These are phyloP conservation scores for Talaromyces amestolkiae DNA, from an alignment of 2,329 filamentous ascomycete genomes.

Conservation along the genomic window DNA sequence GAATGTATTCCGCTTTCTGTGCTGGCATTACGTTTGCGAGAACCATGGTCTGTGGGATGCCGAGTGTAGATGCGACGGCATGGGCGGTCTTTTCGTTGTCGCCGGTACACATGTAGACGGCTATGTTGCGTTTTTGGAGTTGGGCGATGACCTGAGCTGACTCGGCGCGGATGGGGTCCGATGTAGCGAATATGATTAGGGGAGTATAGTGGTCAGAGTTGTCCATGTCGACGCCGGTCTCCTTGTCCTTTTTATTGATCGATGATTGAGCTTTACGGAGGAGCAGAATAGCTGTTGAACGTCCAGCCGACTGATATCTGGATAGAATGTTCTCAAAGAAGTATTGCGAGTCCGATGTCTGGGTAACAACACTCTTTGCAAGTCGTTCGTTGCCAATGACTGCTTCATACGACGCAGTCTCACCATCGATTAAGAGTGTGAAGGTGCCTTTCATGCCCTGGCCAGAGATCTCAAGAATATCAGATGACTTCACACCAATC, in stretches of 20 bases:
- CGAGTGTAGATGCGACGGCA: constrained; percentile 72
- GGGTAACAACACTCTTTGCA: constrained; percentile 34
- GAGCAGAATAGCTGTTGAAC: constrained; percentile 47
- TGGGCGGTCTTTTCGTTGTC: constrained; percentile 83
- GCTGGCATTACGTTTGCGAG: constrained; percentile 84
- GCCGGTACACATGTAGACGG: constrained; percentile 89
- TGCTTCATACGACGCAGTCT: constrained; percentile 41
- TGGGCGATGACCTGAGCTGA: constrained; percentile 62
- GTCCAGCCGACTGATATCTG: constrained; percentile 42
- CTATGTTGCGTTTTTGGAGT: constrained; percentile 63
- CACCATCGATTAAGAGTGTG: constrained; percentile 29
- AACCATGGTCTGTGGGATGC: constrained; percentile 70
- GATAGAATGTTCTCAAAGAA: constrained; percentile 36
- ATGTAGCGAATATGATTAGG: constrained; percentile 68
- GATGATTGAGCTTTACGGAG: constrained; percentile 27
- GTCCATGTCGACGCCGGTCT: constrained; percentile 14
- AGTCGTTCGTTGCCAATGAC: constrained; percentile 60
- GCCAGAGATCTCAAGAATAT: constrained; percentile 55
- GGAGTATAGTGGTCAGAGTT: constrained; percentile 42
- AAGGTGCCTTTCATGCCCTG: constrained; percentile 58
- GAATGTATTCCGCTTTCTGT: constrained; percentile 61
- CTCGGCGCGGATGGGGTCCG: constrained; percentile 77
- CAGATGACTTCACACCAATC: constrained; percentile 30
- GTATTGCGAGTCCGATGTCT: constrained; percentile 31
- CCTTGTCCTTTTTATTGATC: background rate